A percentile compares a stretch with the other conserved stretches of the same genome.
These are phyloP conservation scores for Trebouxia sp. DNA, from an alignment of 139 green algal genomes.

Conservation along the genomic window DNA sequence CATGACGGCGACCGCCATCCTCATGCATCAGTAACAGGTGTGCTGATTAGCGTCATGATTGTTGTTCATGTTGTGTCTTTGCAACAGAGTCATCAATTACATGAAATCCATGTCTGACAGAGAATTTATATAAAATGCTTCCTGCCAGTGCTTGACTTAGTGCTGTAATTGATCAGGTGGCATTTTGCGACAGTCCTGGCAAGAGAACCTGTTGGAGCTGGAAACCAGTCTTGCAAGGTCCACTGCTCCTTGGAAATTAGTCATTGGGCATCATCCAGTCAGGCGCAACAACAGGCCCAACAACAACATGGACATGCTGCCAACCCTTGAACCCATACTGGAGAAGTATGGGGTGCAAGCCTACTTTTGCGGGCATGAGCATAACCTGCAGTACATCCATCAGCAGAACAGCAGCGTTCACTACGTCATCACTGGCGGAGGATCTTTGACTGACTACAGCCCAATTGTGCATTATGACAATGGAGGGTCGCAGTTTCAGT, in stretches of 20 bases:
- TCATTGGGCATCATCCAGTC: slow-evolving; percentile 74
- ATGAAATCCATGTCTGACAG: no score
- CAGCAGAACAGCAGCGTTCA: slow-evolving; percentile 1
- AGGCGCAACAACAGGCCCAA: not conserved
- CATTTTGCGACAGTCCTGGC: slow-evolving; percentile 51
- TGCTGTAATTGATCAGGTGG: slow-evolving; percentile 47
- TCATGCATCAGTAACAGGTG: no score
- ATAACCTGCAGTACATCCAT: slow-evolving; percentile 67
- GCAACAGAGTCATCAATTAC: no score
- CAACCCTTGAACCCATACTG: slow-evolving; percentile 50
- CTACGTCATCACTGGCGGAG: slow-evolving; percentile 31
- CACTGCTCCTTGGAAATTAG: slow-evolving; percentile 63
- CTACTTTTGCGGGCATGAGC: slow-evolving; percentile 67
- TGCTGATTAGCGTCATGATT: no score
- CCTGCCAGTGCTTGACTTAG: no score
- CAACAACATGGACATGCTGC: not conserved
- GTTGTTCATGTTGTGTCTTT: no score
- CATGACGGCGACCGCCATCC: no score
- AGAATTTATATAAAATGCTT: no score
- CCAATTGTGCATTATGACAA: not conserved
- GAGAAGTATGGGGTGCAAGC: slow-evolving; percentile 45
- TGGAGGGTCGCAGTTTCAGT: slow-evolving; percentile 17
- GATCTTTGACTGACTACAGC: slow-evolving; percentile 23
- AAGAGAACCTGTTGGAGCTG: slow-evolving; percentile 49
- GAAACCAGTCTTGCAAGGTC: slow-evolving; percentile 40